Evolutionary conservation across 2,329 filamentous ascomycete genomes (phyloP), one percentile per base, ranked within the genome.

Genomic region (Paraconiothyrium brasiliense): DNA sequence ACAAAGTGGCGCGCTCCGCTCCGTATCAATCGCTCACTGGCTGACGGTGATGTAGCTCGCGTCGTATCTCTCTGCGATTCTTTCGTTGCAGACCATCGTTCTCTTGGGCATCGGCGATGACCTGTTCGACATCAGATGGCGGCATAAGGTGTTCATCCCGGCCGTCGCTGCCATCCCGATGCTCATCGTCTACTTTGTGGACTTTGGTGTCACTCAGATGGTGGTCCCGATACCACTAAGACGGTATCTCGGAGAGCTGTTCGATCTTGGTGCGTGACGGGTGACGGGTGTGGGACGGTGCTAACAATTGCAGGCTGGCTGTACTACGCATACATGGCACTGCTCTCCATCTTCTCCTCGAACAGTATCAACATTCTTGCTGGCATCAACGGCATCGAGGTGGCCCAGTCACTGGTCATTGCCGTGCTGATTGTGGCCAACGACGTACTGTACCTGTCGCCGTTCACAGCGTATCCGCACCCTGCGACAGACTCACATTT

Each of bases 311-410:
- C 57, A 82, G 80, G 83, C 57, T 82, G 78, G 72, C 70, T 84
- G 61, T 99, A 99, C 86, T 99, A 99, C 82, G 83, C 90, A 74
- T 99, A 98, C 85, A 99, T 99, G 95, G 92, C 93, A 56, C 90
- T 92, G 59, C 87, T 99, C 69, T 92, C 94, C 76, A 99, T 99
- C 79, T 99, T 99, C 83, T 97, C 93, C 70, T 94, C 95, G 7
- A 98, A 99, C 82, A 93, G 93, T 79, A 99, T 99, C 86, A 99
- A 99, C 84, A 99, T 99, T 81, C 84, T 99, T n/a, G 95, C 95
- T 0, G 95, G 95, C n/a, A 92, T 99, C 80, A 99, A 99, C 79
- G 95, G 95, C 58, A 95, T 99, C 77, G 95, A 99, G 79, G 95
- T 98, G 58, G 89, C 91, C 11, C 95, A 99, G 81, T 97, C 93